Base-by-base conservation (phyloP, 2,329 filamentous ascomycete species). In the Byssothecium circinans region DNA sequence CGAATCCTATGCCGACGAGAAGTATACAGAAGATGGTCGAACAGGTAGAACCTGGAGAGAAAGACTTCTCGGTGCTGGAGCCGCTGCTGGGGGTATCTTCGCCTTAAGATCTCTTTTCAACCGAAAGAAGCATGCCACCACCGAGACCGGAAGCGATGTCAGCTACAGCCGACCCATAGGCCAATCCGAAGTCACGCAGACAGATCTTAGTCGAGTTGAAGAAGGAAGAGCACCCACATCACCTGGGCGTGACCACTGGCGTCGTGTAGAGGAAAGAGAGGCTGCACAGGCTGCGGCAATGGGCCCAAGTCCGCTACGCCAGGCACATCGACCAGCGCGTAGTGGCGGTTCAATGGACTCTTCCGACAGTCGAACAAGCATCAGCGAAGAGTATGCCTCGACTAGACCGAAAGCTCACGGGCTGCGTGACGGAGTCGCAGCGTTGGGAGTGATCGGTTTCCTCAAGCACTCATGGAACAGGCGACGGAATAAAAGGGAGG, bases 21-120 rank as follows among this genome's bases (percentile, higher is more conserved):
- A 78, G 56, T 74, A 72, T 47, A 62, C 60, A 4, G 55, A 59
- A 14, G 52, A 64, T 32, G 60, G 61, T 14, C 60, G 56, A 32
- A 64, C 65, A 25, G 53, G 49, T 12, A 53, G 65, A 20, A 74
- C 73, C 1, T 79, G 76, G 77, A 67, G 70, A 22, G 68, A 78
- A 45, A 68, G 74, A 8, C 47, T 79, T 4, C 52, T 78, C 8
- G 75, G 74, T 18, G 76, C 70, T 50, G 74, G 69, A 14, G 75
- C 72, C 27, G 75, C 61, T 8, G 59, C 60, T 22, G 71, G 69
- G 19, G 68, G 74, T 8, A 62, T 77, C n/a, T 74, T 73, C 27
- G 67, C 64, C 3, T 37, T 69, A 23, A 71, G 64, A 68, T 87
- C 81, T 53, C 84, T 82, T 11, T 89, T 85, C 36, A 77, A 79